Evolutionary conservation across 164 flowering plant species (phyloP).

Genomic region (Berberis vulgaris): DNA sequence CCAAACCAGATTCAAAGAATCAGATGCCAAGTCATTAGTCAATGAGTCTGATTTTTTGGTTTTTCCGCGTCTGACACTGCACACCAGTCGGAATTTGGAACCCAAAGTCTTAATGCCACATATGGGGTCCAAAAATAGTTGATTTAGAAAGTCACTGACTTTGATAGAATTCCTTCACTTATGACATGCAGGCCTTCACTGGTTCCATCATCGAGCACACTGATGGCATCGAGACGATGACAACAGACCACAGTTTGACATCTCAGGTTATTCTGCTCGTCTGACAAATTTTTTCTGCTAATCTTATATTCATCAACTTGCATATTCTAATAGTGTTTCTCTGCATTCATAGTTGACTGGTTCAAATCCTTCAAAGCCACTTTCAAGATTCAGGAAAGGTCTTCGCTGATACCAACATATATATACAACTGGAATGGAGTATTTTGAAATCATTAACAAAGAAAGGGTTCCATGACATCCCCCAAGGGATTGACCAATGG

Average conservation of each 20-base stretch:
- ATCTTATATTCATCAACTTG: neutral
- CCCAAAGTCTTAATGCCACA: no score
- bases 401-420: conserved; percentile 15
- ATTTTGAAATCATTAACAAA: no score
- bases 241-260: conserved; percentile 13
- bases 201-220: conserved; percentile 69
- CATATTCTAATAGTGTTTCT: neutral
- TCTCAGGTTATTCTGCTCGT: conserved; percentile 32
- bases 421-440: no score
- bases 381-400: conserved; percentile 82
- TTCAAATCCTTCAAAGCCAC: conserved; percentile 65
- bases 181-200: conserved; percentile 51
- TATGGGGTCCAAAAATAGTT: no score
- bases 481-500: no score
- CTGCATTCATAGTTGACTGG: conserved; percentile 18
- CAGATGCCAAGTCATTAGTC: no score
- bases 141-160: no score
- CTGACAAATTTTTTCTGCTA: neutral
- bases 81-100: no score
- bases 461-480: no score
- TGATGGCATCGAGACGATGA: conserved; percentile 21
- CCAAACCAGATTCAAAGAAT: no score
- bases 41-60: no score
- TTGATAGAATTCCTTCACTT: neutral
- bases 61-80: no score